Evolutionary conservation across 148 eudicot species (phyloP).

Genomic region (Chenopodium album): DNA sequence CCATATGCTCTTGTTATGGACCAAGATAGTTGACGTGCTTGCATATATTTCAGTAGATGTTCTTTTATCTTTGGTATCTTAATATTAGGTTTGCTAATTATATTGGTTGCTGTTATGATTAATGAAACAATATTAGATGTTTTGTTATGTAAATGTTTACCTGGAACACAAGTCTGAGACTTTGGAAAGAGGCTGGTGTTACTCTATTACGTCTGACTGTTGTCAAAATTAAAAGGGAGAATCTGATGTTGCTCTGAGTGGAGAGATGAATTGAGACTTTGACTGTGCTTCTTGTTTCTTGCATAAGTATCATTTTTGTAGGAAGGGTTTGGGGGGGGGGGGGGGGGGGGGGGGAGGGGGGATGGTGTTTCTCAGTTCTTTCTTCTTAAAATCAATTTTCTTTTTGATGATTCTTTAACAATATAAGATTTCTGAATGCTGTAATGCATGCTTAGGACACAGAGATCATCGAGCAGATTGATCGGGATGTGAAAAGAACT

Average conservation of each 20-base stretch:
- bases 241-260: background rate
- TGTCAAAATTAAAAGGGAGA: background rate
- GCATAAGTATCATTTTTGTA: background rate
- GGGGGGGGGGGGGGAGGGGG: too few species aligned
- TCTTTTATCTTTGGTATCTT: background rate
- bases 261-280: background rate
- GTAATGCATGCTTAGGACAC: slow-evolving; percentile 55
- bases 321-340: background rate
- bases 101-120: background rate
- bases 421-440: slow-evolving; percentile 2
- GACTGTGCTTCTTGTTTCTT: background rate
- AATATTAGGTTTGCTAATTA: background rate
- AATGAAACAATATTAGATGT: background rate
- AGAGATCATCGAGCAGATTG: slow-evolving; percentile 94
- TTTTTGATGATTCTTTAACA: background rate
- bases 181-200: background rate
- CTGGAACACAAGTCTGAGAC: background rate
- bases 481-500: slow-evolving; percentile 95
- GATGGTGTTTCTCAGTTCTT: background rate
- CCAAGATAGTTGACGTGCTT: background rate
- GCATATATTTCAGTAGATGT: background rate
- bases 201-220: background rate
- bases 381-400: background rate
- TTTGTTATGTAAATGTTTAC: background rate
- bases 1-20: background rate